Base-by-base conservation (phyloP, 2,329 filamentous ascomycete genomes). In the Byssochlamys sp. region DNA sequence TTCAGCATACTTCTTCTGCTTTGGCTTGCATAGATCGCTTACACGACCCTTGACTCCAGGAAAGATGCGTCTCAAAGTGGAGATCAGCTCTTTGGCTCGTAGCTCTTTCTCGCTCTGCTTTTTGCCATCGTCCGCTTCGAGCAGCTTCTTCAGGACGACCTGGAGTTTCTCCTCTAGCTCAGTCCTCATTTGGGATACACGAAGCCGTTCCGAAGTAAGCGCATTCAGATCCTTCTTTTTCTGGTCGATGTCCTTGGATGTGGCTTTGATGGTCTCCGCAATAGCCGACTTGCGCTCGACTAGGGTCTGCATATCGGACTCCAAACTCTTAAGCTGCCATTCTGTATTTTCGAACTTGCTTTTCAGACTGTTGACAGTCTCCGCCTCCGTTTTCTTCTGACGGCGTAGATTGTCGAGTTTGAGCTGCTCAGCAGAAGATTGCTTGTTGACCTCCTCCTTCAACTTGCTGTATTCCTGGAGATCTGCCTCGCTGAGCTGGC, bases 1-100 rank as follows among this genome's bases (percentile, higher is more conserved):
- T 64, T 94, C 90, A 62, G 94, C 89, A 67, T 87, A 99, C 72
- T 96, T 97, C 75, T 95, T 96, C 76, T 96, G 90, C 73, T 96
- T 97, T 1, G 94, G 92, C 63, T 90, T 91, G 77, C 94, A 96
- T 49, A 99, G 82, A 63, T 96, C 90, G 61, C 90, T 90, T 52
- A 97, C 84, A 52, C 92, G 86, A 24, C 94, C 94, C 63, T 89
- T 89, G 51, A 99, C 92, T 52, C 92, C 92, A 1, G 91, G 90
- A 66, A 91, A 96, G 61, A 96, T 88, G 55, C 91, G 87, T 73
- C 95, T 96, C 66, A 99, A 80, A 31, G 89, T 86, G 10, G 86
- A 85, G 33, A 97, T 86, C 68, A 90, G 88, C 69, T 96, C 91
- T 66, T 90, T 90, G 67, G 87, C 85, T 59, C 85, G 81, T 27